Evolutionary conservation across 1,284 basidiomycete genomes (phyloP).

Genomic region (Apiotrichum gracile): DNA sequence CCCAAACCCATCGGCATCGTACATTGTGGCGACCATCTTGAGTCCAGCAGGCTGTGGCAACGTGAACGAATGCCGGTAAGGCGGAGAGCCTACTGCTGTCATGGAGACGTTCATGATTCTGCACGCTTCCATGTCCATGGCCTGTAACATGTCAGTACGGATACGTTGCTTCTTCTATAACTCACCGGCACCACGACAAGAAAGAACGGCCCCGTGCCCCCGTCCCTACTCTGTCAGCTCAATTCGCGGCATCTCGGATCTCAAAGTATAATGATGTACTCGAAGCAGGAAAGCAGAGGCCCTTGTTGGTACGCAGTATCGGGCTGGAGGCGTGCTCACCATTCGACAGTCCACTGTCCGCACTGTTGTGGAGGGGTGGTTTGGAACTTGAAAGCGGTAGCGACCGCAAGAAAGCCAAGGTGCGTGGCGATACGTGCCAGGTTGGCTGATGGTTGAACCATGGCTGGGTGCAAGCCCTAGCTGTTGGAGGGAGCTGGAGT

Average conservation of each 20-base stretch:
- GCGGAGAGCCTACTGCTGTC: slow-evolving; percentile 17
- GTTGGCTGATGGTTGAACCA: too few relatives aligned
- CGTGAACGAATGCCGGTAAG: slow-evolving; percentile 22
- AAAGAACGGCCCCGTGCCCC: slow-evolving; percentile 32
- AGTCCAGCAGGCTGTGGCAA: slow-evolving; percentile 32
- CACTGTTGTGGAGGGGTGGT: slow-evolving; percentile 36
- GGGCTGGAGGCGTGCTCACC: slow-evolving; percentile 22
- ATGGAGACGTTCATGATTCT: slow-evolving; percentile 36
- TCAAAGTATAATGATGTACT: too few relatives aligned
- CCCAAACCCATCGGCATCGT: slow-evolving; percentile 35
- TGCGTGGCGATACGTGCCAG: background rate
- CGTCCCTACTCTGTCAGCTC: slow-evolving; percentile 28
- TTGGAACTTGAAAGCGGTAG: slow-evolving; percentile 28
- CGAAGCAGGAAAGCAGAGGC: too few relatives aligned
- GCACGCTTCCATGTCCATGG: slow-evolving; percentile 19
- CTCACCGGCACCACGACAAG: slow-evolving; percentile 35
- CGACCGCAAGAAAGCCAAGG: background rate
- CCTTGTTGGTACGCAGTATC: too few relatives aligned
- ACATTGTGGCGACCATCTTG: slow-evolving; percentile 35
- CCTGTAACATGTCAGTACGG: slow-evolving; percentile 13
- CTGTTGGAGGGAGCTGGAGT: too few relatives aligned
- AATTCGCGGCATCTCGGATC: too few relatives aligned
- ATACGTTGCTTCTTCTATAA: background rate
- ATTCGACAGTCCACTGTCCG: slow-evolving; percentile 32
- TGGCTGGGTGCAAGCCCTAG: too few relatives aligned